A percentile compares a stretch with the other conserved stretches of the same genome.
Evolutionary conservation across 345 rosid genomes (phyloP).

Genomic region (Salix suchowensis): DNA sequence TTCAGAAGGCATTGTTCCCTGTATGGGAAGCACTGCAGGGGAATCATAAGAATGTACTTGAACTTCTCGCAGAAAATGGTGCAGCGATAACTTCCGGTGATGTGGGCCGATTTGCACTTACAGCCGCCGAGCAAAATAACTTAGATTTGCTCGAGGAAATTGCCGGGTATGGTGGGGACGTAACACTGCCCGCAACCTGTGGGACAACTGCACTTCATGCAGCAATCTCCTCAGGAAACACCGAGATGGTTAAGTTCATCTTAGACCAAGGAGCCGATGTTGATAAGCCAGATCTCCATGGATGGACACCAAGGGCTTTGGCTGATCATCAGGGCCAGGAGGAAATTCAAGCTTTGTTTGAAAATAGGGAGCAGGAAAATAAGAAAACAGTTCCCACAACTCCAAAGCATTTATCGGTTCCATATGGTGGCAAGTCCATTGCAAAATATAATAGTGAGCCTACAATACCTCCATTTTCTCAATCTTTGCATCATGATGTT

Average conservation of each 20-base stretch:
- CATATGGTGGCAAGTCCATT: slow-evolving; percentile 30
- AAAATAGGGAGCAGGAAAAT: slow-evolving; percentile 8
- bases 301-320: slow-evolving; percentile 71
- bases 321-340: slow-evolving; percentile 83
- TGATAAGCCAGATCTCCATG: slow-evolving; percentile 52
- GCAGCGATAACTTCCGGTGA: slow-evolving; percentile 51
- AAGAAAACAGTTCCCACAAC: slow-evolving; percentile 1
- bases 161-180: slow-evolving; percentile 49
- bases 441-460: slow-evolving; percentile 62
- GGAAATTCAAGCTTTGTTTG: slow-evolving; percentile 48
- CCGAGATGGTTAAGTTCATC: slow-evolving; percentile 59
- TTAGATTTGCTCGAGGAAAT: slow-evolving; percentile 54
- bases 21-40: slow-evolving; percentile 83
- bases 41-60: slow-evolving; percentile 41
- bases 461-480: slow-evolving; percentile 29
- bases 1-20: slow-evolving; percentile 72
- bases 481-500: slow-evolving; percentile 9
- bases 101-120: slow-evolving; percentile 48
- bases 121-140: slow-evolving; percentile 55
- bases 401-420: slow-evolving; percentile 18
- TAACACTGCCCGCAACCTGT: slow-evolving; percentile 37
- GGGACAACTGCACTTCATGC: slow-evolving; percentile 66
- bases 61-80: slow-evolving; percentile 57
- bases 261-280: slow-evolving; percentile 56
- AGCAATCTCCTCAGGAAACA: slow-evolving; percentile 63